phyloP scores from a whole-genome alignment of 1,284 basidiomycete species.

The Ceratobasidium sp. region DNA sequence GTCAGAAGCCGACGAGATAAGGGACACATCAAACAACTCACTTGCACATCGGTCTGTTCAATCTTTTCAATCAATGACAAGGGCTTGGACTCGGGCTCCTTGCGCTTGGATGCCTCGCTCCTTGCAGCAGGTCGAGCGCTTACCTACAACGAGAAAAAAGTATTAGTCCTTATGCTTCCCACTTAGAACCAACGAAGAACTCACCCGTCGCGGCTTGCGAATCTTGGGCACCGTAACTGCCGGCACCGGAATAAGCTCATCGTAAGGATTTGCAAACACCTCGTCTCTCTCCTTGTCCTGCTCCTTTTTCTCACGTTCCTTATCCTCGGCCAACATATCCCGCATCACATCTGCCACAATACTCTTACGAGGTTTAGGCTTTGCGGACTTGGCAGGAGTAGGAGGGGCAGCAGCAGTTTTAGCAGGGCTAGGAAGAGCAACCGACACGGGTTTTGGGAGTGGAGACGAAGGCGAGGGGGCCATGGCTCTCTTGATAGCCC shows the following conservation, averaged over 20 bases:
- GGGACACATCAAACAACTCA: too few relatives aligned
- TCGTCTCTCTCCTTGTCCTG: conserved; percentile 6
- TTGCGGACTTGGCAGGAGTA: neutral
- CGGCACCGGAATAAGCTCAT: neutral
- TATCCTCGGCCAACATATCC: conserved; percentile 31
- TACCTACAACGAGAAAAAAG: neutral
- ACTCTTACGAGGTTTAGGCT: conserved; percentile 23
- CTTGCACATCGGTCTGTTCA: conserved; percentile 24
- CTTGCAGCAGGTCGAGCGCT: conserved; percentile 21
- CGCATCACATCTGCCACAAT: conserved; percentile 34
- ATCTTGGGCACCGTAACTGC: conserved; percentile 16
- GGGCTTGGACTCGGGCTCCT: conserved; percentile 14
- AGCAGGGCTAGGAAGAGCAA: neutral
- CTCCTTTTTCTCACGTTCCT: conserved; percentile 22
- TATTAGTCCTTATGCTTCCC: neutral
- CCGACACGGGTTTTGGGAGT: neutral
- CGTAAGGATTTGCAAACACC: conserved; percentile 31
- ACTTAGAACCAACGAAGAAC: neutral
- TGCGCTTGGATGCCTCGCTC: conserved; percentile 8
- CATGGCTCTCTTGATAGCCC: neutral
- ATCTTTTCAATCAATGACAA: conserved; percentile 34
- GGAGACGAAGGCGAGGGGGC: conserved; percentile 23
- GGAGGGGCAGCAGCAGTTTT: neutral
- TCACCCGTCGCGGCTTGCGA: conserved; percentile 31
- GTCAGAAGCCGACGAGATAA: too few relatives aligned